Percentiles rank a stretch among this genome's conserved stretches.
Conservation (phyloP, 148 eudicot species). For the Silene uniflora region DNA sequence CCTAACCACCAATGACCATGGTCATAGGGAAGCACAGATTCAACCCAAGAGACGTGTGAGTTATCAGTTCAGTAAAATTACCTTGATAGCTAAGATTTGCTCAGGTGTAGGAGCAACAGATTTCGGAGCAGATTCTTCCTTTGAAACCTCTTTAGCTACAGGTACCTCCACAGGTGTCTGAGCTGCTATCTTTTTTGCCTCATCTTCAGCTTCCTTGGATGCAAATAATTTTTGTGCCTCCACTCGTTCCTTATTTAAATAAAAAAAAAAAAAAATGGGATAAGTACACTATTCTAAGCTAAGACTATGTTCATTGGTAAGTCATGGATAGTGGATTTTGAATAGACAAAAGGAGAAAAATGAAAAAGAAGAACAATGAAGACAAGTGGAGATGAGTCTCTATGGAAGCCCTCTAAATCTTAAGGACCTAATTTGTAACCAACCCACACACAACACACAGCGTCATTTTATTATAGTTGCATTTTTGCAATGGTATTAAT, state of each 20-base stretch:
- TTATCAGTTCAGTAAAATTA: constrained; percentile 23
- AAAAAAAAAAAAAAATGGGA: constrained; percentile 4
- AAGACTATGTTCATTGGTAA: not conserved
- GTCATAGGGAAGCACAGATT: not conserved
- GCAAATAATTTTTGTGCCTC: constrained; percentile 78
- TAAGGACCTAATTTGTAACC: not conserved
- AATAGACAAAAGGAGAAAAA: no score
- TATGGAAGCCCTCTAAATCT: not conserved
- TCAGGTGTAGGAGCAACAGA: constrained; percentile 87
- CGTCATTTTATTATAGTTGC: not conserved
- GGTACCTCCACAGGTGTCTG: constrained; percentile 66
- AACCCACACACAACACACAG: not conserved
- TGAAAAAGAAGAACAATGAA: not conserved
- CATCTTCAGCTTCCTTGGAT: constrained; percentile 89
- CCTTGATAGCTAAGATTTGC: constrained; percentile 96
- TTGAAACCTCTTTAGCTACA: constrained; percentile 42
- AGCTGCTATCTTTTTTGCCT: constrained; percentile 54
- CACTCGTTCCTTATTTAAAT: constrained; percentile 53
- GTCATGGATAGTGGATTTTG: not conserved
- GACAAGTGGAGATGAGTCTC: not conserved
- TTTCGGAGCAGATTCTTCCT: constrained; percentile 66
- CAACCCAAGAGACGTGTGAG: not conserved
- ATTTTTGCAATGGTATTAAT: not conserved
- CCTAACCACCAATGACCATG: not conserved
- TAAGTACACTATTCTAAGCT: not conserved